phyloP scores from a whole-genome alignment of 371 early-diverging fungal species.

The Apophysomyces sp. region DNA sequence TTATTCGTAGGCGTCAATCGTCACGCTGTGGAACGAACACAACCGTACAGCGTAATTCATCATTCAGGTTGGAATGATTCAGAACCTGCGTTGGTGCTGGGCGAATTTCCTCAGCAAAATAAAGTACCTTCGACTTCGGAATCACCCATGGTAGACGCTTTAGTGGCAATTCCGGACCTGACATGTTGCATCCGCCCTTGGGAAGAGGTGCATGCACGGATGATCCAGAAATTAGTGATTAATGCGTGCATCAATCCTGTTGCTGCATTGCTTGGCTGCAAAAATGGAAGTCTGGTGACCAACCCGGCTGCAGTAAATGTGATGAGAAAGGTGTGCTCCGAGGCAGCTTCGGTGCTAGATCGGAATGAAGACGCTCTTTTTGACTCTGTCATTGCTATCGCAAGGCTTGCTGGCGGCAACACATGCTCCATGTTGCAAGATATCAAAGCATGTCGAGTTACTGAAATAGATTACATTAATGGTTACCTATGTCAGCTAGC shows the following conservation, averaged over 20 bases:
- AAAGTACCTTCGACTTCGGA: constrained; percentile 4
- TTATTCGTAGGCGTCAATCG: constrained; percentile 57
- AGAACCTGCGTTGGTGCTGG: constrained; percentile 32
- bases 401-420: constrained; percentile 37
- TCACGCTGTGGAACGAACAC: constrained; percentile 42
- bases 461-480: constrained; percentile 65
- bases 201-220: constrained; percentile 36
- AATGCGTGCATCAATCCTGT: constrained; percentile 61
- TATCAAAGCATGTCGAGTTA: constrained; percentile 27
- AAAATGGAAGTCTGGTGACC: constrained; percentile 37
- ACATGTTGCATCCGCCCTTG: constrained; percentile 26
- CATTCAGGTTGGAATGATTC: constrained; percentile 46
- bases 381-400: constrained; percentile 24
- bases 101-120: constrained; percentile 16
- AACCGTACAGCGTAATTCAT: constrained; percentile 47
- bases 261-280: constrained; percentile 44
- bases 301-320: constrained; percentile 16
- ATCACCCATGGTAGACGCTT: constrained; percentile 16
- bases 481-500: constrained; percentile 48
- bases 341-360: constrained; percentile 26
- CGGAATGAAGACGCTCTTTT: constrained; percentile 21
- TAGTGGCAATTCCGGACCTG: constrained; percentile 28
- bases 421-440: constrained; percentile 65
- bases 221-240: constrained; percentile 56
- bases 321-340: constrained; percentile 27